Base-by-base conservation (phyloP, 1,284 basidiomycete species). In the Heterobasidion parviporum region DNA sequence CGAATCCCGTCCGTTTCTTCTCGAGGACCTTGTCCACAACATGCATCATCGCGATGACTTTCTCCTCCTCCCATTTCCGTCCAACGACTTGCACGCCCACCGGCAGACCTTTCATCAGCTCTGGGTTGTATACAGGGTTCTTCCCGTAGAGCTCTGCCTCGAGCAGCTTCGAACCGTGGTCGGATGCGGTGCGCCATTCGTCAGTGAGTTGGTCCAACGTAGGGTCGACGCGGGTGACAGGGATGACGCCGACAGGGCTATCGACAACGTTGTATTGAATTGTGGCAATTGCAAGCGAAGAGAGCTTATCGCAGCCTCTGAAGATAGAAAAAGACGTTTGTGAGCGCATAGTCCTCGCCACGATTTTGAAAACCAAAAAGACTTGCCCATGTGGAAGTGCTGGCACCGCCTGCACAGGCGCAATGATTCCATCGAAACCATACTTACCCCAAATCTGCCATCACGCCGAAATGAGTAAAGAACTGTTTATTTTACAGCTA, bases 11-110 rank as follows among this genome's bases (percentile, higher is more conserved):
- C 26, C 26, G 26, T 54, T 80, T 69, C n/a, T 68, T 36, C 8
- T 76, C 84, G 51, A 92, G 70, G 2, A 83, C 85, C 7, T 73
- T 68, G 59, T 94, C 91, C 7, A 95, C 72, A n/a, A 93, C 70
- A 59, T 77, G 74, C 92, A 95, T 94, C 71, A 93, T 80, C 20
- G 72, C 82, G 50, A 96, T 65, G 2, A 94, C 83, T 68, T 90
- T 91, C 73, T 95, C 94, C 53, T 96, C 94, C 63, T 94, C 87
- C 80, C 84, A 92, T 59, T 76, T 79, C 64, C 75, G 80, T 0
- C 89, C 89, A 0, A 89, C 85, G 20, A 95, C 67, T 70, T 97
- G 94, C 46, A 97, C 79, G 1, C 83, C 87, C 0, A 96, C 80
- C 0, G 93, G 92, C 67, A 97, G 76, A 0, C 92, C 92, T 20